Evolutionary conservation across 805 yeast species (phyloP), one percentile per base, ranked within the genome.

Genomic region (Candida koratica): DNA sequence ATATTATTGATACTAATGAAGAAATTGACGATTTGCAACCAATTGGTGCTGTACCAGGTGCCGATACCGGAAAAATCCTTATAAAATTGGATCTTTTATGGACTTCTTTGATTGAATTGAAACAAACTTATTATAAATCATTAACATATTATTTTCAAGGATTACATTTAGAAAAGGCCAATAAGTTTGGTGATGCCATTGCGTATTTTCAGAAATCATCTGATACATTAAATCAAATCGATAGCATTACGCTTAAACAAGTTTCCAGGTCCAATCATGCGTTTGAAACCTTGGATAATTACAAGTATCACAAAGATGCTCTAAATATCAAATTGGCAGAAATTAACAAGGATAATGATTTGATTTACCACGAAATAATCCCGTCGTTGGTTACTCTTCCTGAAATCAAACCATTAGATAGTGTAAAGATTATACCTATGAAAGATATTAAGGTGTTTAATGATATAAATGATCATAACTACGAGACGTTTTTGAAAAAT

Each of bases 311-410:
- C 36, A 61, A 60, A 36, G 71, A 67, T 43, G 64, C 65, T 0
- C 49, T 60, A 35, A 43, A 35, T 1, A 67, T 67, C 34, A 67
- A 67, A 33, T 47, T 67, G 32, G 44, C 45, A 8, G 71, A 65
- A 17, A 45, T 85, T 47, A 78, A 73, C 17, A 87, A 84, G 46
- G 97, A 90, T 52, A 90, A 90, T 51, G 97, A 90, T 53, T 81
- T 78, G 48, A 85, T 90, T 24, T 90, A 85, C 53, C 95, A 93
- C 57, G 90, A 83, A 14, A 49, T 68, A 1, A 64, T 89, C 10
- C 96, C 96, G 1, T 64, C 75, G 4, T 59, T 60, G 19, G 74
- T 75, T 15, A 58, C 81, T 0, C 59, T 87, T 32, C 75, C 85
- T 5, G 82, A 77, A 10, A 68, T 87, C 4, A 78, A 83, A 42